Evolutionary conservation across 768 basidiomycete species (phyloP), one percentile per base, ranked within the genome.

Genomic region (Epithele typhae): DNA sequence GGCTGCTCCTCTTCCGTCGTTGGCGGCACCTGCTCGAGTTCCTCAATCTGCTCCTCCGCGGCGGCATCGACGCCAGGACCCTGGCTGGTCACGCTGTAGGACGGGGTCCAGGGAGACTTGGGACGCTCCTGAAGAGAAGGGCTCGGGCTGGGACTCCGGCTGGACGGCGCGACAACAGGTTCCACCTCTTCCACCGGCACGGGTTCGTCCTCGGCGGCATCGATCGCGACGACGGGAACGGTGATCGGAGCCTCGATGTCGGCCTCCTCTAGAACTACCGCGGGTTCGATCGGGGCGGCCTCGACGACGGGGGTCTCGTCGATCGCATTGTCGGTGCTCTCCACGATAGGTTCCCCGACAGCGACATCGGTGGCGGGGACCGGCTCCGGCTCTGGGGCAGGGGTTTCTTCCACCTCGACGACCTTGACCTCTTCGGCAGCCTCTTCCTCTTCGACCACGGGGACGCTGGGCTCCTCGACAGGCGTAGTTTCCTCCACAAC

Each of bases 61-160:
- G 42, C 33, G 23, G 33, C 33, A 14, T 27, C 24, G 18, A 51
- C 46, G 30, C 68, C 68, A 40, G 74, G 53, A 25, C 69, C 71
- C 57, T 70, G 71, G 15, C 46, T 70, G 11, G 66, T 74, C 19
- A 78, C 77, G 47, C 71, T 72, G 67, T 77, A 80, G 2, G 77
- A 76, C 6, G 76, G 71, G 12, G 69, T 72, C 73, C 72, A 78
- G 23, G 75, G 75, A 14, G 74, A 75, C 52, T 74, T 75, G 18
- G 74, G 73, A 30, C 70, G 63, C 40, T 75, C 74, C 32, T 46
- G 25, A 23, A 34, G 11, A 22, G 49, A 51, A 3, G 50, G 50
- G 5, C 45, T 46, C 18, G 49, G 45, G 5, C 45, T 46, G 11
- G 49, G n/a, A n/a, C n/a, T n/a, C n/a, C n/a, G 49, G 42, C 50